Percentiles rank a stretch among this genome's conserved stretches.
Conservation (phyloP, 1,139 yeast genomes). For the Yarrowia galli region DNA sequence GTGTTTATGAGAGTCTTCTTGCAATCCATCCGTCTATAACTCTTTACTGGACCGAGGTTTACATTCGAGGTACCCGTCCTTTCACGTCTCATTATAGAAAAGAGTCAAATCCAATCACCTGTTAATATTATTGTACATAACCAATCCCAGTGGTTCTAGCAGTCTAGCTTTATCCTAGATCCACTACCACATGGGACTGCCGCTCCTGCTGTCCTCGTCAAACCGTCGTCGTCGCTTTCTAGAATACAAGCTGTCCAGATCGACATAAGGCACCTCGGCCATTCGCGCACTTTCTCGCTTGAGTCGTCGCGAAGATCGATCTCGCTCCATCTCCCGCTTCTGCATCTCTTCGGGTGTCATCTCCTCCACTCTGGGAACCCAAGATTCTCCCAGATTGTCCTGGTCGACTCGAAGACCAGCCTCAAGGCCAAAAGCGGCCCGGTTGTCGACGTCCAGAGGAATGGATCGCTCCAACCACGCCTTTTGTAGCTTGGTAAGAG, state of each 20-base stretch:
- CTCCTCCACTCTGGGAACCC: constrained; percentile 90
- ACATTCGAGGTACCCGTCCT: not conserved
- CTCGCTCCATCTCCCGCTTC: constrained; percentile 93
- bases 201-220: constrained; percentile 44
- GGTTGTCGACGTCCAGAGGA: constrained; percentile 65
- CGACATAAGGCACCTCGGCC: constrained; percentile 48
- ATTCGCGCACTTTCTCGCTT: constrained; percentile 79
- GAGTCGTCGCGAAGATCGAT: constrained; percentile 85
- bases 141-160: not conserved
- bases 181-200: constrained; percentile 33
- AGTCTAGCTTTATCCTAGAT: no score
- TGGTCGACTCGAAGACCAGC: constrained; percentile 73
- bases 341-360: constrained; percentile 93
- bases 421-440: constrained; percentile 64
- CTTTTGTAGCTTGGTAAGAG: constrained; percentile 73
- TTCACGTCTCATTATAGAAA: no score
- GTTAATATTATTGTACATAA: constrained; percentile 32
- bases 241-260: constrained; percentile 50
- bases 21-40: no score
- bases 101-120: not conserved
- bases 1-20: no score
- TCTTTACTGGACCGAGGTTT: not conserved
- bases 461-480: constrained; percentile 84
- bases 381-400: constrained; percentile 70
- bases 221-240: constrained; percentile 48